Percentiles rank a stretch among this genome's conserved stretches.
These are phyloP conservation scores for Pseudogymnoascus sp. DNA, from an alignment of 2,329 filamentous ascomycete species.

Conservation along the genomic window DNA sequence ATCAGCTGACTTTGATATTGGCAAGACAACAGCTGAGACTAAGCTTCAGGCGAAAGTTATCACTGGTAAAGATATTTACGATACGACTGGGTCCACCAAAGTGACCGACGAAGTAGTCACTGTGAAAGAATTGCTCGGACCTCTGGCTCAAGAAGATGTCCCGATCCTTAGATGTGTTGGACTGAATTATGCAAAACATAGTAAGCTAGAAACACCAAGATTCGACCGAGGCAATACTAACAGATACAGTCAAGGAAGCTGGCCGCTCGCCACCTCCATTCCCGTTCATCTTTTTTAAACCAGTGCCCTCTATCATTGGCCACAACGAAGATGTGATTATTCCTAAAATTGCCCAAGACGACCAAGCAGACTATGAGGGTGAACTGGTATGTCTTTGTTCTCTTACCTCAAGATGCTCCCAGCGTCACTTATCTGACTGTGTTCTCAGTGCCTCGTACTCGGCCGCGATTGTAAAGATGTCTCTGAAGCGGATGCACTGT, in stretches of 20 bases:
- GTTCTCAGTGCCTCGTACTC: constrained; percentile 31
- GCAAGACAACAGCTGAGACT: constrained; percentile 39
- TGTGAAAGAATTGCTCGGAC: constrained; percentile 47
- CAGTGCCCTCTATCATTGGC: constrained; percentile 32
- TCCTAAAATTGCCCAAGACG: constrained; percentile 42
- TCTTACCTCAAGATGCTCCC: neutral
- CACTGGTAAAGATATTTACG: constrained; percentile 42
- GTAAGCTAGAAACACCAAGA: constrained; percentile 23
- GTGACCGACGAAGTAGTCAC: constrained; percentile 47
- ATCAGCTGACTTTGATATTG: constrained; percentile 40
- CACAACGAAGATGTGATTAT: constrained; percentile 35
- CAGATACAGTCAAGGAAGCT: constrained; percentile 40
- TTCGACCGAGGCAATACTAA: neutral
- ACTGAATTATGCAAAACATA: constrained; percentile 53
- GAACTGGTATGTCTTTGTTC: constrained; percentile 12
- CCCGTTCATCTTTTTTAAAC: constrained; percentile 46
- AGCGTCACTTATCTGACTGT: neutral
- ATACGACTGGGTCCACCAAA: constrained; percentile 37
- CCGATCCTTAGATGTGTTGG: constrained; percentile 52
- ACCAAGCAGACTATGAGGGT: constrained; percentile 19
- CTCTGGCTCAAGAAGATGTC: constrained; percentile 42
- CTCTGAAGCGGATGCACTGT: constrained; percentile 29
- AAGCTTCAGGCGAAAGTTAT: constrained; percentile 46
- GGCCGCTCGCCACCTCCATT: constrained; percentile 42
- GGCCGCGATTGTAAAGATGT: constrained; percentile 34